Evolutionary conservation across 2,329 filamentous ascomycete species (phyloP).

Genomic region (Aspergillus hiratsukae): DNA sequence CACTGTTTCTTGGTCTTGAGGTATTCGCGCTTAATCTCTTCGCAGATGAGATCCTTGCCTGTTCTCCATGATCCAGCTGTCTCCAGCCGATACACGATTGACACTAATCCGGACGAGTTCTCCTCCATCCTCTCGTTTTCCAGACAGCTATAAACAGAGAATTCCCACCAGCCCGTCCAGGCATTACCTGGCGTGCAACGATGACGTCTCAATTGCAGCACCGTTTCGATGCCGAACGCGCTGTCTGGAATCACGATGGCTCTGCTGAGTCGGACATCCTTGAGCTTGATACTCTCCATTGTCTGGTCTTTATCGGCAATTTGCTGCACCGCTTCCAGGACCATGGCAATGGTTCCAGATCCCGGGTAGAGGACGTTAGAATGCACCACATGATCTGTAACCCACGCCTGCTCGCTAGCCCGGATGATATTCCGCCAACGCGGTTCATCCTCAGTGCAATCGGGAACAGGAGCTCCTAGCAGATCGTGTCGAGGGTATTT

Average conservation of each 20-base stretch:
- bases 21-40: no score
- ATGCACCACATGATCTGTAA: conserved; percentile 39
- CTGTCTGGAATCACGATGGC: background rate
- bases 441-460: conserved; percentile 19
- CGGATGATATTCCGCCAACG: conserved; percentile 44
- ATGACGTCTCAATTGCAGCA: no score
- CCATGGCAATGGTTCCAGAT: conserved; percentile 16
- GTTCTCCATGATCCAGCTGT: no score
- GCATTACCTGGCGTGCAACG: no score
- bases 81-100: no score
- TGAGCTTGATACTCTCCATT: background rate
- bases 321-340: conserved; percentile 12
- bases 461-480: conserved; percentile 10
- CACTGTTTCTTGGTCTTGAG: no score
- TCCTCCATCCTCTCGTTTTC: no score
- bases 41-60: no score
- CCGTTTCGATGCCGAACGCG: no score
- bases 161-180: no score
- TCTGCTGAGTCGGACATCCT: background rate
- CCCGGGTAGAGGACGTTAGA: conserved; percentile 14
- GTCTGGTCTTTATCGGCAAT: conserved; percentile 1
- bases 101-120: no score
- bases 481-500: conserved; percentile 5
- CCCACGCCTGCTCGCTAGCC: conserved; percentile 33
- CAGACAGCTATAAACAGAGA: no score